phyloP scores from a whole-genome alignment of 768 basidiomycete genomes.

The Lactifluus rugatus region DNA sequence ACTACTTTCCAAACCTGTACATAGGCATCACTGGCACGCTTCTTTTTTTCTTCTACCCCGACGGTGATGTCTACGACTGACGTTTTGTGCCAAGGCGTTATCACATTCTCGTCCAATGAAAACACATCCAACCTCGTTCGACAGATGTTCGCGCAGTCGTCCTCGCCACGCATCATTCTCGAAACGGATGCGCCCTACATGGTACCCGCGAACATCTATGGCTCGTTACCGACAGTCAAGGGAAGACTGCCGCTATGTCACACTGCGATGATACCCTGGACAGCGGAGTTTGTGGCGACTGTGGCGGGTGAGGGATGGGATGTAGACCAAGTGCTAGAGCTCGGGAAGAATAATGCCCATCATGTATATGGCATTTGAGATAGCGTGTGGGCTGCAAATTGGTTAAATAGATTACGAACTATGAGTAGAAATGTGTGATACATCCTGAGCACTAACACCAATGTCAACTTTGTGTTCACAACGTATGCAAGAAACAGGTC shows the following conservation, averaged over 20 bases:
- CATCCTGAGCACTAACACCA: constrained; percentile 6
- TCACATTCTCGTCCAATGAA: constrained; percentile 66
- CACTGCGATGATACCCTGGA: constrained; percentile 80
- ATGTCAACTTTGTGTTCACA: constrained; percentile 2
- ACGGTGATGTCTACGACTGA: not conserved
- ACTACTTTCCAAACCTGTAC: constrained; percentile 70
- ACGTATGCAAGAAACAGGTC: constrained; percentile 6
- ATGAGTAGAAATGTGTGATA: constrained; percentile 9
- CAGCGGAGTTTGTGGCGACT: constrained; percentile 60
- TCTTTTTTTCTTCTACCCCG: not conserved
- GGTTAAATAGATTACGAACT: not conserved
- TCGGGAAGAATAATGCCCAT: constrained; percentile 55
- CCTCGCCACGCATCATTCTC: constrained; percentile 37
- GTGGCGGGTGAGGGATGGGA: constrained; percentile 38
- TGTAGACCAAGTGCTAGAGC: constrained; percentile 46
- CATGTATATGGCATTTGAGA: constrained; percentile 43
- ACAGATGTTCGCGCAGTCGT: constrained; percentile 25
- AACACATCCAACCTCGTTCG: constrained; percentile 64
- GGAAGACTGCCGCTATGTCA: constrained; percentile 65
- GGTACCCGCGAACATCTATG: constrained; percentile 68
- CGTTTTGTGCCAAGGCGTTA: constrained; percentile 43
- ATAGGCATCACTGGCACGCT: constrained; percentile 68
- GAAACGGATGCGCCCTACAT: constrained; percentile 89
- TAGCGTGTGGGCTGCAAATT: not conserved
- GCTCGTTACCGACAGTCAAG: constrained; percentile 39